phyloP scores from a whole-genome alignment of 495 filamentous ascomycete genomes.

The Daldinia bambusicola region DNA sequence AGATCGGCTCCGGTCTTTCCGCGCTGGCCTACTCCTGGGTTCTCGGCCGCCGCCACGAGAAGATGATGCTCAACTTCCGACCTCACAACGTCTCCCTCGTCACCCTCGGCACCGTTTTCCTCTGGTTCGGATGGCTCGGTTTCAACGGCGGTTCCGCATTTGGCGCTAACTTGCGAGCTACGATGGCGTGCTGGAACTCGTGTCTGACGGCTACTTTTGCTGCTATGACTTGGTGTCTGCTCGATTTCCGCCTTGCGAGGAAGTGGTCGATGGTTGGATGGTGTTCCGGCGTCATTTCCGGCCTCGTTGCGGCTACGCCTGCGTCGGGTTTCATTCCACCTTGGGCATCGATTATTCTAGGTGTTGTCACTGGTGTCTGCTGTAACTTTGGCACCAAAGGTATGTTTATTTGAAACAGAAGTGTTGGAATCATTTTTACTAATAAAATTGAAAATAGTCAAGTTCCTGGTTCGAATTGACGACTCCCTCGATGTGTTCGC shows the following conservation, averaged over 20 bases:
- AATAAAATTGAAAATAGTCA: constrained; percentile 66
- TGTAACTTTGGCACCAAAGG: constrained; percentile 95
- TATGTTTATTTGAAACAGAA: constrained; percentile 28
- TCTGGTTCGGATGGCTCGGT: constrained; percentile 99
- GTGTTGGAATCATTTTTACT: constrained; percentile 46
- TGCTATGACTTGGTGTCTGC: constrained; percentile 88
- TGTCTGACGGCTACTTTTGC: constrained; percentile 92
- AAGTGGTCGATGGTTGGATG: constrained; percentile 99
- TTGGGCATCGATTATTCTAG: constrained; percentile 88
- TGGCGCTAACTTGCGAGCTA: constrained; percentile 92
- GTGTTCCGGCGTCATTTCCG: constrained; percentile 94
- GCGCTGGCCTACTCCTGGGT: constrained; percentile 96
- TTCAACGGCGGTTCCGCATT: constrained; percentile 98
- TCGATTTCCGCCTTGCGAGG: constrained; percentile 92
- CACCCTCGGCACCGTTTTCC: constrained; percentile 90
- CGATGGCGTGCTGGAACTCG: constrained; percentile 98
- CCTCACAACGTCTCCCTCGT: constrained; percentile 99
- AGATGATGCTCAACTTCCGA: constrained; percentile 97
- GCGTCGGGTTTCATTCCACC: constrained; percentile 89
- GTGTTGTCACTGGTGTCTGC: constrained; percentile 83
- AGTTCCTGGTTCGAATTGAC: constrained; percentile 94
- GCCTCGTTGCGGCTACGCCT: constrained; percentile 88
- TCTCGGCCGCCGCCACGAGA: constrained; percentile 95
- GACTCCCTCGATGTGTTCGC: constrained; percentile 98
- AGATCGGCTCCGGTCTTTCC: constrained; percentile 92